Evolutionary conservation across 208 protist species (phyloP).

Genomic region (Tritrichomonas musculus): DNA sequence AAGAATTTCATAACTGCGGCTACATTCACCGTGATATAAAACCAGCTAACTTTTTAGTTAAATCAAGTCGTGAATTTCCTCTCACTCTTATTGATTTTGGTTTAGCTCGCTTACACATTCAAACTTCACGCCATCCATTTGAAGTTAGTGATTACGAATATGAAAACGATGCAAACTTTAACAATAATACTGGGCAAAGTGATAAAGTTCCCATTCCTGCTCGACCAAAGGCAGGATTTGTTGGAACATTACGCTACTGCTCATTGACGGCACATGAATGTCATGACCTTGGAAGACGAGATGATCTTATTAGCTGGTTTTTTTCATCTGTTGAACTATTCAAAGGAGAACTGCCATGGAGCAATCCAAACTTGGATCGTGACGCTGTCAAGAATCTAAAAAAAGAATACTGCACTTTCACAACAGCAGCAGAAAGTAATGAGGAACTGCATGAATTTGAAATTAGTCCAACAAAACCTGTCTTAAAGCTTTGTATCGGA

Average conservation of each 20-base stretch:
- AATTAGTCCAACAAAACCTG: no score
- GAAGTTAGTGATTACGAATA: no score
- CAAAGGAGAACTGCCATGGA: background rate
- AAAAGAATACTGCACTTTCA: no score
- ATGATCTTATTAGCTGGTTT: background rate
- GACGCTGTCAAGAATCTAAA: background rate
- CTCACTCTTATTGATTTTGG: background rate
- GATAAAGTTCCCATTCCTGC: no score
- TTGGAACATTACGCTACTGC: background rate
- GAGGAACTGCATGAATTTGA: no score
- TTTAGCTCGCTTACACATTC: background rate
- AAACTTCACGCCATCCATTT: no score
- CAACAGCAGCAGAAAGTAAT: no score
- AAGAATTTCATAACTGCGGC: background rate
- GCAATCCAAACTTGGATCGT: no score
- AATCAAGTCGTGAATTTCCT: background rate
- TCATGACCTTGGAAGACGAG: background rate
- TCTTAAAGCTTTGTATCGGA: no score
- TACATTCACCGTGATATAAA: slow-evolving; percentile 10
- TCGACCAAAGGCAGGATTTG: background rate
- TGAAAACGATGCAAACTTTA: background rate
- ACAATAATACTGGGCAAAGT: no score
- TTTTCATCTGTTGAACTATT: background rate
- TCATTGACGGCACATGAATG: background rate
- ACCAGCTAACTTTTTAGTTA: background rate